Evolutionary conservation across 225 moss, liverwort and hornwort species (phyloP).

Genomic region (Takakia lepidozioides): DNA sequence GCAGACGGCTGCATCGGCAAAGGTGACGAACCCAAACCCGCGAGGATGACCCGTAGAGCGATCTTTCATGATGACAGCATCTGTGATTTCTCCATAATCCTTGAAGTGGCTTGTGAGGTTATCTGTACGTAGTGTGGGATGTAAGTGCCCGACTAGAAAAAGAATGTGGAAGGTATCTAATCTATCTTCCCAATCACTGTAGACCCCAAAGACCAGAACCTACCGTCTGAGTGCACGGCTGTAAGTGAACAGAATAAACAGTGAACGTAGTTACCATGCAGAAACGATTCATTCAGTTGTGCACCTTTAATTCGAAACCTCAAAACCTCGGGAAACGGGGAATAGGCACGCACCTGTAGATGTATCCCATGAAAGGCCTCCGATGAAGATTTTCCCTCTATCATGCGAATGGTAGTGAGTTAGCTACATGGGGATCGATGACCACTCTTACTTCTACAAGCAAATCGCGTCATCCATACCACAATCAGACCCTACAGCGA

Average conservation of each 20-base stretch:
- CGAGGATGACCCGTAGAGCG: slow-evolving; percentile 95
- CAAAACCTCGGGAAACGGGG: too few species aligned
- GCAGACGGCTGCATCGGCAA: slow-evolving; percentile 81
- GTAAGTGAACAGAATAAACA: too few species aligned
- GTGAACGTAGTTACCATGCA: too few species aligned
- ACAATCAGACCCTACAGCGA: slow-evolving; percentile 74
- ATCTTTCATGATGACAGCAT: slow-evolving; percentile 98
- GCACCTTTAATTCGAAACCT: too few species aligned
- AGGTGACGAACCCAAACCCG: slow-evolving; percentile 96
- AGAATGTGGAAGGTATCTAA: too few species aligned
- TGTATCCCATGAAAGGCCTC: slow-evolving; percentile 98
- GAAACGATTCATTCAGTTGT: too few species aligned
- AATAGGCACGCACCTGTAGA: slow-evolving; percentile 72
- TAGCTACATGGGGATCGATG: slow-evolving; percentile 69
- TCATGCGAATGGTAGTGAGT: slow-evolving; percentile 86
- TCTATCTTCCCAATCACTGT: too few species aligned
- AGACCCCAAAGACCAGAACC: too few species aligned
- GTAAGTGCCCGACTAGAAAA: too few species aligned
- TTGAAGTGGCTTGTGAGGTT: slow-evolving; percentile 86
- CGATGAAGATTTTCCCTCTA: slow-evolving; percentile 99
- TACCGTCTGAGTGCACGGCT: too few species aligned
- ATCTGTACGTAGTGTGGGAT: too few species aligned
- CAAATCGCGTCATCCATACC: slow-evolving; percentile 80
- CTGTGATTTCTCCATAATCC: slow-evolving; percentile 97
- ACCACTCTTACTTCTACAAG: slow-evolving; percentile 79